Base-by-base conservation (phyloP, 2,329 filamentous ascomycete species). In the Sporothrix phasma region DNA sequence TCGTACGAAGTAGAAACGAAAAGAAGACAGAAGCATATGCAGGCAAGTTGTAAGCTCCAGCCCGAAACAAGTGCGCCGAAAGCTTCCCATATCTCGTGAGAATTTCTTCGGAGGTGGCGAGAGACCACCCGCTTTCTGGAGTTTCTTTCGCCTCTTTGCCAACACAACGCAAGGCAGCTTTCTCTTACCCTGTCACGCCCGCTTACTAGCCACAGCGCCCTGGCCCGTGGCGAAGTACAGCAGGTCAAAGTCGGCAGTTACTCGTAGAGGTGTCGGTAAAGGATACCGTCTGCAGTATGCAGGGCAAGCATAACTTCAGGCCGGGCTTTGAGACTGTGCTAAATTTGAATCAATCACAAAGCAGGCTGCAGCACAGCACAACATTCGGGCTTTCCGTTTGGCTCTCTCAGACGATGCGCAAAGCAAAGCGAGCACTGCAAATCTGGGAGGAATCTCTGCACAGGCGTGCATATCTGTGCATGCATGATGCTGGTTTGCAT, bases 221-320 rank as follows among this genome's bases (percentile, higher is more conserved):
- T 26, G 37, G 37, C 37, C 41, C 29, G 61, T 63, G 61, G 61
- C 61, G 61, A 63, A 63, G 61, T 56, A 39, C 61, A 56, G 49
- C 60, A 22, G 17, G n/a, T 29, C 29, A 37, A 51, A 13, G n/a
- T n/a, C n/a, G n/a, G n/a, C n/a, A n/a, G n/a, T n/a, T n/a, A n/a
- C n/a, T 37, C 34, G 34, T 37, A 37, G 34, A 8, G 3, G 37
- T 8, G 31, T n/a, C 8, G 5, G 22, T 15, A 22, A 54, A 13
- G 15, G 49, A 54, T 37, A 29, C 49, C 49, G 47, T 4, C 29
- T 37, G 49, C 49, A 37, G n/a, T 15, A 54, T 37, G 49, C 49
- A 54, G 49, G 49, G 49, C 49, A 37, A 54, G 31, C 19, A 56
- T 11, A 54, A 24, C 31, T 39, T 31, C 31, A 22, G 22, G n/a